These are phyloP conservation scores for Skeletonema menzelii DNA, from an alignment of 108 stramenopile species.

Conservation along the genomic window DNA sequence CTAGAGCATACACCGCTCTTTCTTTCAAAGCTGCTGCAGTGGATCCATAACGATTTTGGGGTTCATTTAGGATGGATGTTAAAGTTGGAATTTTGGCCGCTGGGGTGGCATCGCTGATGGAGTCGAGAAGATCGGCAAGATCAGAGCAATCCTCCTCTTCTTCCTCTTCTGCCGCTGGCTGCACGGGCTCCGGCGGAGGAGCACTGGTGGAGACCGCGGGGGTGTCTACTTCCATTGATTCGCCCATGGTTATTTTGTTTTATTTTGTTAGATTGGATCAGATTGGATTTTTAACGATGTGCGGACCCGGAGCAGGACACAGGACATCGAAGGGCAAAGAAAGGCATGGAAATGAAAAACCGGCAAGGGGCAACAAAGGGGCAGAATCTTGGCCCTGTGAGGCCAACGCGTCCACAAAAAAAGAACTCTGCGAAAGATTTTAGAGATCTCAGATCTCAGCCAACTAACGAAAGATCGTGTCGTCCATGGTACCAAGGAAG, in stretches of 20 bases:
- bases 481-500: too few species aligned
- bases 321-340: neutral
- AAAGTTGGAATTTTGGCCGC: constrained; percentile 54
- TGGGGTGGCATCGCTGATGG: constrained; percentile 33
- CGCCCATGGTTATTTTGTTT: neutral
- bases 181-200: neutral
- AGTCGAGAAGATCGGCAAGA: constrained; percentile 42
- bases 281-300: neutral
- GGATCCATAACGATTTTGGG: constrained; percentile 60
- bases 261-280: neutral
- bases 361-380: too few species aligned
- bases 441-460: too few species aligned
- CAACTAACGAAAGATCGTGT: too few species aligned
- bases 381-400: too few species aligned
- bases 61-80: constrained; percentile 57
- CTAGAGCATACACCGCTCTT: constrained; percentile 89
- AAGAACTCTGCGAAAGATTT: too few species aligned
- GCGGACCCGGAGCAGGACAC: neutral
- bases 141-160: constrained; percentile 52
- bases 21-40: constrained; percentile 87
- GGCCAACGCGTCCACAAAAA: too few species aligned
- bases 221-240: constrained; percentile 43
- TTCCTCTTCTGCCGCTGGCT: neutral
- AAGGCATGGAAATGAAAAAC: too few species aligned
- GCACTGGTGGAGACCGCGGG: neutral